phyloP scores from a whole-genome alignment of 306 rosid genomes.

The Sicyos edulis region DNA sequence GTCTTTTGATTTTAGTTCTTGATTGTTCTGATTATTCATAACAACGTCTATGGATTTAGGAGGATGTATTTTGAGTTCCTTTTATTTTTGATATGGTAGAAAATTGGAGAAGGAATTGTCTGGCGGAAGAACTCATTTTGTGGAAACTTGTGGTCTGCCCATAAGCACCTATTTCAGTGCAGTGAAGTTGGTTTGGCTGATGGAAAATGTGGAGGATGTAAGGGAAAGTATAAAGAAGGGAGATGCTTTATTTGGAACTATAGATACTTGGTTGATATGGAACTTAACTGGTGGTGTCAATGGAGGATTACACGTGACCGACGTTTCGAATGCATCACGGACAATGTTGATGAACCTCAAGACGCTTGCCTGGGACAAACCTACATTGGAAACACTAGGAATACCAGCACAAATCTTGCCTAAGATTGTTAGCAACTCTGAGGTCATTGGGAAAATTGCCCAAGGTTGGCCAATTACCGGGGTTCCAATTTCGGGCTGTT shows the following conservation, averaged over 20 bases:
- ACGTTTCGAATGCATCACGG: slow-evolving; percentile 79
- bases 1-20: too few relatives aligned
- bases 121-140: slow-evolving; percentile 72
- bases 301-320: slow-evolving; percentile 76
- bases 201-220: slow-evolving; percentile 63
- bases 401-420: slow-evolving; percentile 64
- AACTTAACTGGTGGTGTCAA: slow-evolving; percentile 68
- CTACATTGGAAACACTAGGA: slow-evolving; percentile 44
- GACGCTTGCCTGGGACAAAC: slow-evolving; percentile 64
- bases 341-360: slow-evolving; percentile 89
- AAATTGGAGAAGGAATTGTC: slow-evolving; percentile 67
- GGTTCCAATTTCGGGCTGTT: slow-evolving; percentile 69
- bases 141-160: slow-evolving; percentile 73
- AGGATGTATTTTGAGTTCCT: neutral
- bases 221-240: slow-evolving; percentile 49
- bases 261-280: slow-evolving; percentile 91
- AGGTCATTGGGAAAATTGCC: slow-evolving; percentile 55
- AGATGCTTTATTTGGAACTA: slow-evolving; percentile 82
- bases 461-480: slow-evolving; percentile 74
- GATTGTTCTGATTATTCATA: too few relatives aligned
- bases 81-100: slow-evolving; percentile 32
- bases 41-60: neutral
- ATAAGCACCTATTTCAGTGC: slow-evolving; percentile 88
- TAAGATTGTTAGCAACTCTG: slow-evolving; percentile 70
- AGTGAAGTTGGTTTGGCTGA: slow-evolving; percentile 67